Evolutionary conservation across 1,284 basidiomycete species (phyloP).

Genomic region (Malassezia sp.): DNA sequence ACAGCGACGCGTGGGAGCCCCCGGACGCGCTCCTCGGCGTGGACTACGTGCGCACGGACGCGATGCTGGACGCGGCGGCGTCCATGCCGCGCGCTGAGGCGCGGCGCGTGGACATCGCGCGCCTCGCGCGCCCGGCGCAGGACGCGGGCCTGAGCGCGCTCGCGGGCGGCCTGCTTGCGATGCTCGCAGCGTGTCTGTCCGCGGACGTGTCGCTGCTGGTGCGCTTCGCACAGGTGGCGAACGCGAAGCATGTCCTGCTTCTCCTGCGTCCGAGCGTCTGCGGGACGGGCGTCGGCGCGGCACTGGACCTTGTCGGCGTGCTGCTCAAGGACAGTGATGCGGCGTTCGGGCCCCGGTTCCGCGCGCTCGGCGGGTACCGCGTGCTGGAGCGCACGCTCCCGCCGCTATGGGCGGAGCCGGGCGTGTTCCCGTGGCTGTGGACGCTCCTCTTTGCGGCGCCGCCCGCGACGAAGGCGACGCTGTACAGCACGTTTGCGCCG

Average conservation of each 20-base stretch:
- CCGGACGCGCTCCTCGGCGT: neutral
- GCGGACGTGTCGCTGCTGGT: neutral
- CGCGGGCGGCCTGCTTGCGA: constrained; percentile 15
- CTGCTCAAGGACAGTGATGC: constrained; percentile 17
- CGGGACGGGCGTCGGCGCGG: constrained; percentile 16
- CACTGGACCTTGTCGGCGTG: constrained; percentile 21
- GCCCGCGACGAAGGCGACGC: constrained; percentile 51
- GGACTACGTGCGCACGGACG: neutral
- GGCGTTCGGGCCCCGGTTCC: constrained; percentile 32
- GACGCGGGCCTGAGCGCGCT: neutral
- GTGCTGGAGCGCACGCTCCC: constrained; percentile 64
- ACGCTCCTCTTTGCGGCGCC: constrained; percentile 54
- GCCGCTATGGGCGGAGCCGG: constrained; percentile 57
- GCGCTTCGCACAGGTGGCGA: constrained; percentile 19
- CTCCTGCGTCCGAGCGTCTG: constrained; percentile 34
- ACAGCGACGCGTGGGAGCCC: neutral
- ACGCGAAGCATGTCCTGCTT: constrained; percentile 32
- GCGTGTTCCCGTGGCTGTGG: constrained; percentile 55
- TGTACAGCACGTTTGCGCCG: constrained; percentile 56
- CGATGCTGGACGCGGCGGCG: neutral
- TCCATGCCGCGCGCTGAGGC: too few species aligned
- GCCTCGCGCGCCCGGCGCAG: neutral
- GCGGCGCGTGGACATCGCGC: too few species aligned
- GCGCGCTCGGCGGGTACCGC: constrained; percentile 56
- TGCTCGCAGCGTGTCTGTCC: constrained; percentile 8